Conservation (phyloP, 108 stramenopile species). For the Chaetoceros tenuissimus region DNA sequence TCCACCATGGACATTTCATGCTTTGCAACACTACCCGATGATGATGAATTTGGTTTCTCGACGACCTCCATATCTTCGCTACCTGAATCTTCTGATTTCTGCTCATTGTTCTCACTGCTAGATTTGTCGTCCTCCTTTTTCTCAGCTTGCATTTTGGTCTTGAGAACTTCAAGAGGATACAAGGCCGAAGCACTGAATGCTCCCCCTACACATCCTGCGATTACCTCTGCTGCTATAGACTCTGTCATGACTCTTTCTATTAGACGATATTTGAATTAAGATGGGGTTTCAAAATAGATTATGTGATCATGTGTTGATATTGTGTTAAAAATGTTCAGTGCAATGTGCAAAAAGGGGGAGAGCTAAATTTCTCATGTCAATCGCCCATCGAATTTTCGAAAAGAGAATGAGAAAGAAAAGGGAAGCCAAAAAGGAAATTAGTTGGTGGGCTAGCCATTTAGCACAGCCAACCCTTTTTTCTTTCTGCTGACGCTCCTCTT, state of each 20-base stretch:
- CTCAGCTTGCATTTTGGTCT: conserved; percentile 76
- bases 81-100: conserved; percentile 2
- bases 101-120: conserved; percentile 11
- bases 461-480: too few relatives aligned
- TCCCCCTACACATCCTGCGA: conserved; percentile 57
- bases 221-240: conserved; percentile 50
- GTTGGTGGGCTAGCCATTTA: too few relatives aligned
- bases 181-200: conserved; percentile 58
- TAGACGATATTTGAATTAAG: too few relatives aligned
- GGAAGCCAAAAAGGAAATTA: too few relatives aligned
- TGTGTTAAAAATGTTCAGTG: too few relatives aligned
- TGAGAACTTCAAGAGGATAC: conserved; percentile 78
- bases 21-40: background rate
- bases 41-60: background rate
- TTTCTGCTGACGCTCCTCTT: too few relatives aligned
- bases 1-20: conserved; percentile 23
- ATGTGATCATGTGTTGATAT: too few relatives aligned
- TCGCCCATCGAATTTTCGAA: too few relatives aligned
- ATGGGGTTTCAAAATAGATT: too few relatives aligned
- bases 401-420: too few relatives aligned
- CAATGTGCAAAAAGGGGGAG: too few relatives aligned
- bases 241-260: background rate
- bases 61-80: background rate
- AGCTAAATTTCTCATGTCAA: too few relatives aligned
- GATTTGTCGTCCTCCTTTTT: conserved; percentile 13